phyloP scores from a whole-genome alignment of 208 protist genomes.

The Kentomonas sorsogonicus region DNA sequence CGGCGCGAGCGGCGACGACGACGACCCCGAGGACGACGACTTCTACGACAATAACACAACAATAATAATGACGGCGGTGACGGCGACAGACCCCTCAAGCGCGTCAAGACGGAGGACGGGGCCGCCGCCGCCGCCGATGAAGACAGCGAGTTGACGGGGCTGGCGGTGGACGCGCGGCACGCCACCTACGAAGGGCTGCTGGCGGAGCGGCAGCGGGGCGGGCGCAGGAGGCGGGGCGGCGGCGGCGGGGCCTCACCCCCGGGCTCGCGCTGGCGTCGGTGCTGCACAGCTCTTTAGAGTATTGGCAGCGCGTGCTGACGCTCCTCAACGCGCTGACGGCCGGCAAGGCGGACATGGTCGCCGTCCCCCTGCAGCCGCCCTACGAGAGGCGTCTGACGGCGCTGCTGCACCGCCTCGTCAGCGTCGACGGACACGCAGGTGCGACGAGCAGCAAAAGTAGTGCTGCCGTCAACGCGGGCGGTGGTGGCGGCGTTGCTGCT shows the following conservation, averaged over 20 bases:
- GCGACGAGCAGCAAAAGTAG: not conserved
- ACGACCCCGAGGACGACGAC: constrained; percentile 14
- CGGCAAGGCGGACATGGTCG: constrained; percentile 52
- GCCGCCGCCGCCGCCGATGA: no score
- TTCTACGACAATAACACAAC: constrained; percentile 1
- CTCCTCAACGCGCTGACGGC: constrained; percentile 62
- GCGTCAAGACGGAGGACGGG: no score
- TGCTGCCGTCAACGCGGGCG: not conserved
- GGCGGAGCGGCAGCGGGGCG: no score
- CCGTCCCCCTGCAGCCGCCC: constrained; percentile 44
- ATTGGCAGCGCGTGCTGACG: constrained; percentile 61
- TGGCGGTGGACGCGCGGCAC: no score
- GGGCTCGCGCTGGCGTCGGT: constrained; percentile 25
- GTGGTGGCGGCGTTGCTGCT: not conserved
- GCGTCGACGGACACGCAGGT: not conserved
- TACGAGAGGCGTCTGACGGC: constrained; percentile 74
- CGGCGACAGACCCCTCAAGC: no score
- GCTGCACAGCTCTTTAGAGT: constrained; percentile 51
- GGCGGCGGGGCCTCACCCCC: not conserved
- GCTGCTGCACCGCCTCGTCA: constrained; percentile 38
- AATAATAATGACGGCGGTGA: not conserved
- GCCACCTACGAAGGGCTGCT: no score
- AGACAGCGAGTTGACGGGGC: no score
- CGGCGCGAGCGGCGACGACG: constrained; percentile 18
- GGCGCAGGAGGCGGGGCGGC: no score